phyloP scores from a whole-genome alignment of 2,329 filamentous ascomycete genomes.

The Bimuria novae-zelandiae region DNA sequence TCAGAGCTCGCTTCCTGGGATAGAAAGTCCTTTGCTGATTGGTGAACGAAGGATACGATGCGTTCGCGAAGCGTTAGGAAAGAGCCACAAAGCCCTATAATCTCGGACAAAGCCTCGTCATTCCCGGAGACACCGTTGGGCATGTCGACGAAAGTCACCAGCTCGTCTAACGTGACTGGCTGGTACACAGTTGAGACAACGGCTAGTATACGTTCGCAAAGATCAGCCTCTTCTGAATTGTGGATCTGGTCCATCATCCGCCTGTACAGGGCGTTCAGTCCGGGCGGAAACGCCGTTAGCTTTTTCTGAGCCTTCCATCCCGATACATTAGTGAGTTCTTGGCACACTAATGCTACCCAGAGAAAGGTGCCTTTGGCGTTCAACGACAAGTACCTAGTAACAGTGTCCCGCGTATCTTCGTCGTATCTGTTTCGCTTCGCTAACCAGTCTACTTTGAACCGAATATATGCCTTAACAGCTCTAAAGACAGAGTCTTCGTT shows the following conservation, averaged over 20 bases:
- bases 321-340: not conserved
- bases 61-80: not conserved
- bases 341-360: not conserved
- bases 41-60: not conserved
- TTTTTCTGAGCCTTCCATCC: not conserved
- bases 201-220: not conserved
- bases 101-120: not conserved
- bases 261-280: not conserved
- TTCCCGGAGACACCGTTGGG: not conserved
- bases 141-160: not conserved
- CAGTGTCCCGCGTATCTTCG: not conserved
- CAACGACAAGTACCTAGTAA: not conserved
- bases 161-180: not conserved
- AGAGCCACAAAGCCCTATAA: not conserved
- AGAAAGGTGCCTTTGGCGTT: too few relatives aligned
- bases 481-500: not conserved
- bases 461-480: not conserved
- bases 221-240: not conserved
- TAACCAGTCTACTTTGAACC: not conserved
- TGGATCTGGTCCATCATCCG: not conserved
- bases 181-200: not conserved
- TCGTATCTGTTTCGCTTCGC: not conserved
- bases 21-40: not conserved
- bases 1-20: not conserved
- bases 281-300: not conserved